A percentile compares a stretch with the other conserved stretches of the same genome.
phyloP scores from a whole-genome alignment of 148 eudicot genomes.

The Salicornia ramosissima region DNA sequence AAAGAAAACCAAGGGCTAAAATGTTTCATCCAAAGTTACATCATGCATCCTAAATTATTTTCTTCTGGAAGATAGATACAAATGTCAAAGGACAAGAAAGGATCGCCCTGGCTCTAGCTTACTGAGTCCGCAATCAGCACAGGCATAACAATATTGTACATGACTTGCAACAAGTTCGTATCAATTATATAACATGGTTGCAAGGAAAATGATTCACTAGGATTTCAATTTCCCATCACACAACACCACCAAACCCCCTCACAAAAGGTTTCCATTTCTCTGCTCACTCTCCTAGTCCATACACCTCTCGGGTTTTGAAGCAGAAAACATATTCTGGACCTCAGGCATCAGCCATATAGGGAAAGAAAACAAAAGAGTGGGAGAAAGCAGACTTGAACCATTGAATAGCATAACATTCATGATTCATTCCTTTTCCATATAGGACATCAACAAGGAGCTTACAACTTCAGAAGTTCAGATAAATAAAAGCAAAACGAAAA shows the following conservation, averaged over 20 bases:
- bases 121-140: not conserved
- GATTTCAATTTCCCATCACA: not conserved
- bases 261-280: too few species aligned
- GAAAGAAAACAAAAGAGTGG: not conserved
- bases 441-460: not conserved
- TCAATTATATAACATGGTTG: too few species aligned
- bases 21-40: not conserved
- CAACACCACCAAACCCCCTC: not conserved
- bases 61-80: too few species aligned
- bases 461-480: too few species aligned
- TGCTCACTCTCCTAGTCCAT: too few species aligned
- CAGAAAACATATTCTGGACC: not conserved
- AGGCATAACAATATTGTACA: too few species aligned
- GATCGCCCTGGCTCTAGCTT: not conserved
- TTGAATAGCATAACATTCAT: not conserved
- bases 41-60: too few species aligned
- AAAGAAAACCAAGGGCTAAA: not conserved
- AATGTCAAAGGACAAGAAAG: not conserved
- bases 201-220: too few species aligned
- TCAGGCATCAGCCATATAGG: not conserved
- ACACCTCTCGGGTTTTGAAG: not conserved
- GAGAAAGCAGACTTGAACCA: not conserved
- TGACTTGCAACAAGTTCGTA: too few species aligned
- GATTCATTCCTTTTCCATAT: not conserved
- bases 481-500: not conserved